Percentiles rank a stretch among this genome's conserved stretches.
Evolutionary conservation across 768 basidiomycete species (phyloP).

Genomic region (Tremella fuciformis): DNA sequence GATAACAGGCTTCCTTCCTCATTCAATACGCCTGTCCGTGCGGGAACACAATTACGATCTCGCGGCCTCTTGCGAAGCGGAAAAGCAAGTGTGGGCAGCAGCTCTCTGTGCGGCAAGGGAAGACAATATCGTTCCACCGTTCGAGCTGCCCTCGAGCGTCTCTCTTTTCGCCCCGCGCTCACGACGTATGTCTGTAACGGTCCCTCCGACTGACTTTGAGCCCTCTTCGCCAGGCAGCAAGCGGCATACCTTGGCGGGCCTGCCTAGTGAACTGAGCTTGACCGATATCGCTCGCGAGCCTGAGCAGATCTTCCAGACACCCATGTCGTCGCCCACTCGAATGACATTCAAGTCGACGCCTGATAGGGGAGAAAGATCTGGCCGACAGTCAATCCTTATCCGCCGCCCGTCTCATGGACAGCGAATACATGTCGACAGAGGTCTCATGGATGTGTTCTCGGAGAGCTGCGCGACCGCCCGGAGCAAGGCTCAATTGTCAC

Average conservation of each 20-base stretch:
- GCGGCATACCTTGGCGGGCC: constrained; percentile 27
- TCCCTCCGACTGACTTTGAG: background rate
- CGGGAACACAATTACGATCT: constrained; percentile 76
- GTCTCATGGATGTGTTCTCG: constrained; percentile 76
- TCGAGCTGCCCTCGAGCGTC: constrained; percentile 48
- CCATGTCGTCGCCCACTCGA: constrained; percentile 22
- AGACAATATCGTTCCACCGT: constrained; percentile 58
- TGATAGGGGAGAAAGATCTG: constrained; percentile 10
- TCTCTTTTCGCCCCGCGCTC: constrained; percentile 38
- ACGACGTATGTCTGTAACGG: constrained; percentile 32
- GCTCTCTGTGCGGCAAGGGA: constrained; percentile 59
- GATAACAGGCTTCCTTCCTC: constrained; percentile 68
- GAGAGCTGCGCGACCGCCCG: constrained; percentile 68
- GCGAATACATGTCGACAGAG: constrained; percentile 59
- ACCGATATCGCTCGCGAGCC: background rate
- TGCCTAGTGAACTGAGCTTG: constrained; percentile 15
- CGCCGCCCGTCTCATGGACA: constrained; percentile 37
- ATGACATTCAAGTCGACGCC: constrained; percentile 25
- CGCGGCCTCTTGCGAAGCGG: constrained; percentile 75
- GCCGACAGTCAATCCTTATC: constrained; percentile 29
- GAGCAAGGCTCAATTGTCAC: constrained; percentile 50
- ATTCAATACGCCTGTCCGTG: constrained; percentile 70
- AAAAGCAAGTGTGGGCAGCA: constrained; percentile 82
- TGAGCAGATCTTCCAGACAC: background rate
- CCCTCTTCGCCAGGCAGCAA: constrained; percentile 14